Conservation (phyloP, 2,329 filamentous ascomycete species). For the Pseudopyrenochaeta lycopersici region DNA sequence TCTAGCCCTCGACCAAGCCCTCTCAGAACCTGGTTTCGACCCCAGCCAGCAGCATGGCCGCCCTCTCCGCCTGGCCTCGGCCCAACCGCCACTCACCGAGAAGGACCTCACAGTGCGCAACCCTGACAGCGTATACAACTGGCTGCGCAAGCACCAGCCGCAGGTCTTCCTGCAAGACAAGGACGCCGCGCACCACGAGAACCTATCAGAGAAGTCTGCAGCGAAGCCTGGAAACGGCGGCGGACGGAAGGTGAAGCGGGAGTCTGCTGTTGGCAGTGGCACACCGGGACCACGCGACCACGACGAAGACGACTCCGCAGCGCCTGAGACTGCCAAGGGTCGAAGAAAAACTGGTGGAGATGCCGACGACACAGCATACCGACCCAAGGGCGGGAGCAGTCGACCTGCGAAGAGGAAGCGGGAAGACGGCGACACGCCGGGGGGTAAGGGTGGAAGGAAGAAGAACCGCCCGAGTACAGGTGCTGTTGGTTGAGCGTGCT, state of each 20-base stretch:
- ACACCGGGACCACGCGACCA: slow-evolving; percentile 48
- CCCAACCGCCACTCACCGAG: slow-evolving; percentile 53
- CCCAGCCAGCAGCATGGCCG: slow-evolving; percentile 52
- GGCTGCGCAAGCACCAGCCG: slow-evolving; percentile 85
- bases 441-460: slow-evolving; percentile 39
- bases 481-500: slow-evolving; percentile 9
- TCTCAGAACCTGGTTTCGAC: slow-evolving; percentile 62
- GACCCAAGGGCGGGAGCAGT: slow-evolving; percentile 59
- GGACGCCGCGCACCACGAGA: slow-evolving; percentile 51
- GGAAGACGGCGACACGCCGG: slow-evolving; percentile 45
- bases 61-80: slow-evolving; percentile 51
- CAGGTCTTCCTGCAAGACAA: slow-evolving; percentile 85
- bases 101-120: slow-evolving; percentile 72
- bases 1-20: slow-evolving; percentile 67
- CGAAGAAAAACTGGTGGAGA: slow-evolving; percentile 42
- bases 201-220: slow-evolving; percentile 44
- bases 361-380: slow-evolving; percentile 56
- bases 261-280: slow-evolving; percentile 43
- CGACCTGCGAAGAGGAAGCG: slow-evolving; percentile 55
- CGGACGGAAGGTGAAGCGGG: slow-evolving; percentile 38
- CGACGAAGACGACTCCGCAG: slow-evolving; percentile 53
- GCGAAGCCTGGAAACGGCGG: slow-evolving; percentile 36
- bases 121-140: slow-evolving; percentile 93
- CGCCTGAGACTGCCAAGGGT: slow-evolving; percentile 38
- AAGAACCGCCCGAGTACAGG: slow-evolving; percentile 43